These are phyloP conservation scores for Pseudotsuga menziesii DNA, from an alignment of 75 land plant species.

Conservation along the genomic window DNA sequence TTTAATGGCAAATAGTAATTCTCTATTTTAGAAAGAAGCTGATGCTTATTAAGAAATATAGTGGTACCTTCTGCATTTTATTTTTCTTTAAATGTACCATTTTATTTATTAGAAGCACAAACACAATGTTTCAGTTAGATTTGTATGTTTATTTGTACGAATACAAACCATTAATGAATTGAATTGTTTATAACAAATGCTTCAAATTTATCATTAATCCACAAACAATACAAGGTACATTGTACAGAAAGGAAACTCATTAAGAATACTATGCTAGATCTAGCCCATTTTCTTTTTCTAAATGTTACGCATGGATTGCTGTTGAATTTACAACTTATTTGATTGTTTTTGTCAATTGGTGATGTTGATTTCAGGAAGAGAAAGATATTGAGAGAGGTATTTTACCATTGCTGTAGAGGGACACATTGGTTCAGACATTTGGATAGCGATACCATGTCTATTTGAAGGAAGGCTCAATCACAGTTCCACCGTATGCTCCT, in stretches of 20 bases:
- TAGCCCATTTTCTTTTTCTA: neutral
- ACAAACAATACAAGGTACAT: neutral
- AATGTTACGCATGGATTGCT: neutral
- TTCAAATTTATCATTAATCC: neutral
- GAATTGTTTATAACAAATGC: neutral
- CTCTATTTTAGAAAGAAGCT: neutral
- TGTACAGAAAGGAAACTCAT: neutral
- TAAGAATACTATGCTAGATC: neutral
- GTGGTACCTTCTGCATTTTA: neutral
- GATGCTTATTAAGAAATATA: neutral
- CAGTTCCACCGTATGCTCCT: constrained; percentile 84
- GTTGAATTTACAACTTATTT: constrained; percentile 1
- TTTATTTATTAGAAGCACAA: constrained; percentile 1
- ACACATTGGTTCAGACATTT: constrained; percentile 90
- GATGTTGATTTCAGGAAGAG: constrained; percentile 58
- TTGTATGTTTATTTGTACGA: neutral
- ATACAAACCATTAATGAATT: neutral
- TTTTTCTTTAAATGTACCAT: neutral
- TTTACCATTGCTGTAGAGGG: constrained; percentile 61
- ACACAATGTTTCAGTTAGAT: neutral
- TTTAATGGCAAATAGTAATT: neutral
- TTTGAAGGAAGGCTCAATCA: constrained; percentile 79
- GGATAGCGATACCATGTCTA: constrained; percentile 86
- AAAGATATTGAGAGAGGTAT: constrained; percentile 83
- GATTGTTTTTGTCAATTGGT: constrained; percentile 3